A percentile compares a stretch with the other conserved stretches of the same genome.
Conservation (phyloP, 2,329 filamentous ascomycete genomes). For the Penicillium sp. region DNA sequence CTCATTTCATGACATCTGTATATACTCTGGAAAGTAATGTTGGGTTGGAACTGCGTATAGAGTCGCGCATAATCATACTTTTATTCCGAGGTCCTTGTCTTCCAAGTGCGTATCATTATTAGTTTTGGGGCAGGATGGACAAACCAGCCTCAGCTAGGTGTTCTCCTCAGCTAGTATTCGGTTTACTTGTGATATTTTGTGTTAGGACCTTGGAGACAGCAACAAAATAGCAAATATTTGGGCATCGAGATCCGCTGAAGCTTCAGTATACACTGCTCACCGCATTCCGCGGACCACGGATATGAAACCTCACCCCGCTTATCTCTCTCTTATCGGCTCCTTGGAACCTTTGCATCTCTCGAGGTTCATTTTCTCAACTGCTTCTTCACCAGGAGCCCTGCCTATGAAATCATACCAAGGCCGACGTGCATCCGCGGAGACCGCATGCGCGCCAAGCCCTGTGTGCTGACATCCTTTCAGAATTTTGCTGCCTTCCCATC, state of each 20-base stretch:
- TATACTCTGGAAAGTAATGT: neutral
- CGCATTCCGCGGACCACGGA: neutral
- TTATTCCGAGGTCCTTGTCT: neutral
- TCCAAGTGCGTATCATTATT: too few species aligned
- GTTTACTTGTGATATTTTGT: neutral
- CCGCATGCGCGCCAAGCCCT: constrained; percentile 2
- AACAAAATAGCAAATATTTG: too few species aligned
- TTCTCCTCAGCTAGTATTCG: neutral
- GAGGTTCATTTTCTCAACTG: neutral
- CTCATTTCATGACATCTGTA: neutral
- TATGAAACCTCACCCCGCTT: neutral
- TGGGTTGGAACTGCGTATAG: neutral
- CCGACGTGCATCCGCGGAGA: neutral
- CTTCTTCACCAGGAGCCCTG: neutral
- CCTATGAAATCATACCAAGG: neutral
- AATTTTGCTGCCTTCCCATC: constrained; percentile 33
- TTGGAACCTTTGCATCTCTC: neutral
- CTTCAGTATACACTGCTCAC: neutral
- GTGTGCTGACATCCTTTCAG: constrained; percentile 1
- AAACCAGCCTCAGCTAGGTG: neutral
- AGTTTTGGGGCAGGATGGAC: too few species aligned
- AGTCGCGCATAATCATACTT: neutral
- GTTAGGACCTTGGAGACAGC: too few species aligned
- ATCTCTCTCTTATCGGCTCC: constrained; percentile 4
- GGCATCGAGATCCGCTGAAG: neutral